Base-by-base conservation (phyloP, 2,329 filamentous ascomycete species). In the Grosmannia penicillata region DNA sequence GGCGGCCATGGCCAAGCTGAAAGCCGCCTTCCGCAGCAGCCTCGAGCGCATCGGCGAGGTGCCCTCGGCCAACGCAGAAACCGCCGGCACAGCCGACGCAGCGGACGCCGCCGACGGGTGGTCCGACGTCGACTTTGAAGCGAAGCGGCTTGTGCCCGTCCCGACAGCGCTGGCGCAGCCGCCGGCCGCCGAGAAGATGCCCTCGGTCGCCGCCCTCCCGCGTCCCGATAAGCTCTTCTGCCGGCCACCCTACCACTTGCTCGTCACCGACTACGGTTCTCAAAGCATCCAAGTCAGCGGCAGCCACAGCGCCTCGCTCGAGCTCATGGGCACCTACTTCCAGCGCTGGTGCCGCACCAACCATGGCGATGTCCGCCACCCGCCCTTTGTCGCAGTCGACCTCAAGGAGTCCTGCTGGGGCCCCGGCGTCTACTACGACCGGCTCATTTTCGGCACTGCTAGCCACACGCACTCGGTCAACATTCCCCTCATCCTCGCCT, bases 221-320 rank as follows among this genome's bases (percentile, higher is more conserved):
- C 55, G 63, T 2, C 68, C 67, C 1, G 63, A 68, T 34, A 57
- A 66, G n/a, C 52, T 71, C 9, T 54, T 68, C 13, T 52, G 57
- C 8, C 57, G 53, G 24, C 62, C 66, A 2, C 67, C 67, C 0
- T 70, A 70, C 45, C 56, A 67, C 37, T 51, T 71, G 6, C 54
- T 58, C 13, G 52, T 70, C 5, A 46, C 52, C 17, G 49, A 53
- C 9, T 44, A 47, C 10, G 50, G 52, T 15, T 46, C 43, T 6
- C 43, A 46, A 8, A 48, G 46, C 18, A 53, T 70, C 9, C 57
- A 61, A 34, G 50, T 71, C 10, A 58, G 67, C 35, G 57, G 60
- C 36, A 70, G 63, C 35, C 68, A 72, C 48, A 59, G 58, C 29
- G 57, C 58, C 5, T 64, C 61, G 0, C 48, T 70, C 22, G 52